Evolutionary conservation across 305 asterid genomes (phyloP).

Genomic region (Fraxinus sp.): DNA sequence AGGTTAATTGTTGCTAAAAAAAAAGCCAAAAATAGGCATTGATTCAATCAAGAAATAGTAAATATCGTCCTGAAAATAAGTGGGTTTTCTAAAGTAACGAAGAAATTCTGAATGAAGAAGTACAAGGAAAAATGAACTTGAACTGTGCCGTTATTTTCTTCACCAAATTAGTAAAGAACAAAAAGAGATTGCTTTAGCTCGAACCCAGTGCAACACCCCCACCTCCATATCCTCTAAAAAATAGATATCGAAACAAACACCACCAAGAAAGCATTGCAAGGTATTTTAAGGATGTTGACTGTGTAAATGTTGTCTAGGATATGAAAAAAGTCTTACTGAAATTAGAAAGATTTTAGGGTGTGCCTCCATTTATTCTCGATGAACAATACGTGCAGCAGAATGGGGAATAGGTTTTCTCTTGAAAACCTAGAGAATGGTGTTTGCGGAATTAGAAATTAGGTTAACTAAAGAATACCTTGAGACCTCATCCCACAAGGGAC

Average conservation of each 20-base stretch:
- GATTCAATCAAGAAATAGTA: background rate
- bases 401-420: background rate
- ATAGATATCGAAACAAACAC: background rate
- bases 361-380: background rate
- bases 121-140: conserved; percentile 19
- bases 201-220: background rate
- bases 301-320: background rate
- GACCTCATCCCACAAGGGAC: conserved; percentile 96
- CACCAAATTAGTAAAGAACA: conserved; percentile 8
- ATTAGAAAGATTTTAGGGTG: background rate
- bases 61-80: background rate
- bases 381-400: background rate
- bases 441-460: conserved; percentile 7
- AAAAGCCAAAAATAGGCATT: background rate
- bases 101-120: background rate
- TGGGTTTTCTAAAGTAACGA: background rate
- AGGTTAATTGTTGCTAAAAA: background rate
- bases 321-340: background rate
- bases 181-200: background rate
- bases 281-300: background rate
- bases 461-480: conserved; percentile 54
- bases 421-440: conserved; percentile 3
- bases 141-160: conserved; percentile 20
- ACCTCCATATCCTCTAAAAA: background rate
- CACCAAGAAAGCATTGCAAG: background rate